Conservation (phyloP, 164 flowering plant genomes). For the Aristolochia californica region DNA sequence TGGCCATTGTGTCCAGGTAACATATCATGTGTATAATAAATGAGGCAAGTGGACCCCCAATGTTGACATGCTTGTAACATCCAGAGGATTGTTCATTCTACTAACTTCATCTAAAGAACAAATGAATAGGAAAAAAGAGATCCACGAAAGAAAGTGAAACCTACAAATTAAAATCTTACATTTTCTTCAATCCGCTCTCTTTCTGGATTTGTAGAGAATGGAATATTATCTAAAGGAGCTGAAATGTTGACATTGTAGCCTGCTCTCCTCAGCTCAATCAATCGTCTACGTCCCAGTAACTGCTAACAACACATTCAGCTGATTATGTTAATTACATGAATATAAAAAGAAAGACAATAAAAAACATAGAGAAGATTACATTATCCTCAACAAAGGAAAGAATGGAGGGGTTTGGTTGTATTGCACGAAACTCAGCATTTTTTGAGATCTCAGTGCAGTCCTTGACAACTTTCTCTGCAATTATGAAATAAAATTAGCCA, state of each 20-base stretch:
- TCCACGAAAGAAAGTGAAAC: background rate
- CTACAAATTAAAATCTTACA: slow-evolving; percentile 32
- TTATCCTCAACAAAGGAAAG: slow-evolving; percentile 86
- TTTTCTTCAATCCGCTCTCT: slow-evolving; percentile 81
- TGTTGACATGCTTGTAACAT: too few relatives aligned
- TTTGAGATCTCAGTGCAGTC: slow-evolving; percentile 39
- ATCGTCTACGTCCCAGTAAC: slow-evolving; percentile 86
- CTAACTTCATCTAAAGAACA: too few relatives aligned
- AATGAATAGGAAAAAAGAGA: too few relatives aligned
- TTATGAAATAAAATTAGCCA: background rate
- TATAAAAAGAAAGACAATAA: background rate
- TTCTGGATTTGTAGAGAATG: slow-evolving; percentile 59
- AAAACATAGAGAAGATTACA: slow-evolving; percentile 28
- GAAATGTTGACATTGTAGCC: slow-evolving; percentile 77
- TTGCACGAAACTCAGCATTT: slow-evolving; percentile 97
- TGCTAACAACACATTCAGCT: slow-evolving; percentile 17
- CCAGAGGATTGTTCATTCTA: too few relatives aligned
- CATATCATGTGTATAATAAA: too few relatives aligned
- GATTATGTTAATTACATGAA: background rate
- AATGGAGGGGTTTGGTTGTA: slow-evolving; percentile 74
- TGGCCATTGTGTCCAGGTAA: too few relatives aligned
- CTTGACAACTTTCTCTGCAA: slow-evolving; percentile 30
- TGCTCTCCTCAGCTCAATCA: slow-evolving; percentile 61
- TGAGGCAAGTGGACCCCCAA: too few relatives aligned
- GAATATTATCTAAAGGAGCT: slow-evolving; percentile 79